Conservation (phyloP, 371 early-diverging fungal genomes). For the Umbelopsis sp. region DNA sequence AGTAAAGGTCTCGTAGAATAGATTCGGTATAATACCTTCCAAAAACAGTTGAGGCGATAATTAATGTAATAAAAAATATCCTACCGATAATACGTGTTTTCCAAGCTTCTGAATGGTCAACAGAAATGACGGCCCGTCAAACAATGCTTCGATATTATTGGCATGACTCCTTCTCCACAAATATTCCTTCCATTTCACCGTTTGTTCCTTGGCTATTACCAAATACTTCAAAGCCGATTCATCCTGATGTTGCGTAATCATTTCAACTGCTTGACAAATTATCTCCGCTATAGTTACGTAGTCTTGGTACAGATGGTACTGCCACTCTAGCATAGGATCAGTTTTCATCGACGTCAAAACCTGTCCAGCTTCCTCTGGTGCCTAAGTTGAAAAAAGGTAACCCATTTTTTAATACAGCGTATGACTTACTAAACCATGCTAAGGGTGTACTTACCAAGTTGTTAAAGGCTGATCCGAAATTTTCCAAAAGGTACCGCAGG, state of each 20-base stretch:
- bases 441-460: not conserved
- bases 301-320: conserved; percentile 4
- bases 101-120: conserved; percentile 27
- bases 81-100: conserved; percentile 38
- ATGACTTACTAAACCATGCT: not conserved
- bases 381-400: not conserved
- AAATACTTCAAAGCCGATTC: conserved; percentile 27
- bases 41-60: not conserved
- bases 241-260: not conserved
- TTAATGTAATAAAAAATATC: not conserved
- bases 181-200: conserved; percentile 39
- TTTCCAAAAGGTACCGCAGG: conserved; percentile 21
- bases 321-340: not conserved
- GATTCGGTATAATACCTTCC: not conserved
- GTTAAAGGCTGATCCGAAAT: not conserved
- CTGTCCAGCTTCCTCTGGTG: not conserved
- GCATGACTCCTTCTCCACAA: conserved; percentile 32
- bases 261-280: not conserved
- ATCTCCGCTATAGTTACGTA: not conserved
- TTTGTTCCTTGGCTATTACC: conserved; percentile 31
- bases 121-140: conserved; percentile 32
- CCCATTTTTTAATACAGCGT: not conserved
- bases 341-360: not conserved
- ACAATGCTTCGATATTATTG: conserved; percentile 21
- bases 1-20: not conserved